A percentile compares a stretch with the other conserved stretches of the same genome.
These are phyloP conservation scores for Linderniella brevidens DNA, from an alignment of 257 asterid species.

Conservation along the genomic window DNA sequence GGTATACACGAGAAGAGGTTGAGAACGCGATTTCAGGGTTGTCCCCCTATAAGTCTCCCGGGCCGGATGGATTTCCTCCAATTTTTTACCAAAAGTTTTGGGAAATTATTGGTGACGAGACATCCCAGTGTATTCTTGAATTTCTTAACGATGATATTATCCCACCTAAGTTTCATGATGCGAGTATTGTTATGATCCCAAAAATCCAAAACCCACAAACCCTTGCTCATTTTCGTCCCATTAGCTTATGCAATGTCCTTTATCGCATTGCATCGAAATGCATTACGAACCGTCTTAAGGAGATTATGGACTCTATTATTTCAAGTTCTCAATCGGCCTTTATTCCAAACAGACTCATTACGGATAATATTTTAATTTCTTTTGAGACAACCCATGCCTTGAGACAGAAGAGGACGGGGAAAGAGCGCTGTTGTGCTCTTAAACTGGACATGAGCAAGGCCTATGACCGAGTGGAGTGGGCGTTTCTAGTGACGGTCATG, in stretches of 20 bases:
- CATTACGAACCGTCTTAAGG: background rate
- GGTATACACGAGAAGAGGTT: background rate
- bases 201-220: background rate
- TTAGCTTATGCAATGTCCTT: background rate
- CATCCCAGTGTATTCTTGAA: background rate
- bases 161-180: background rate
- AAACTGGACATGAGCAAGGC: slow-evolving; percentile 1
- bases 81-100: background rate
- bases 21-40: background rate
- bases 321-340: background rate
- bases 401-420: background rate
- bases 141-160: background rate
- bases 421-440: background rate
- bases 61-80: background rate
- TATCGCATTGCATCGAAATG: background rate
- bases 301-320: background rate
- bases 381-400: background rate
- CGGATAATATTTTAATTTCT: background rate
- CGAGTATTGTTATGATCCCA: background rate
- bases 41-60: background rate
- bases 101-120: background rate
- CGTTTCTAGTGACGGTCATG: background rate
- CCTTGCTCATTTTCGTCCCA: background rate
- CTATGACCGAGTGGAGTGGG: background rate
- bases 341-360: background rate